Base-by-base conservation (phyloP, 805 yeast species). In the Saccharomycopsis fodiens region DNA sequence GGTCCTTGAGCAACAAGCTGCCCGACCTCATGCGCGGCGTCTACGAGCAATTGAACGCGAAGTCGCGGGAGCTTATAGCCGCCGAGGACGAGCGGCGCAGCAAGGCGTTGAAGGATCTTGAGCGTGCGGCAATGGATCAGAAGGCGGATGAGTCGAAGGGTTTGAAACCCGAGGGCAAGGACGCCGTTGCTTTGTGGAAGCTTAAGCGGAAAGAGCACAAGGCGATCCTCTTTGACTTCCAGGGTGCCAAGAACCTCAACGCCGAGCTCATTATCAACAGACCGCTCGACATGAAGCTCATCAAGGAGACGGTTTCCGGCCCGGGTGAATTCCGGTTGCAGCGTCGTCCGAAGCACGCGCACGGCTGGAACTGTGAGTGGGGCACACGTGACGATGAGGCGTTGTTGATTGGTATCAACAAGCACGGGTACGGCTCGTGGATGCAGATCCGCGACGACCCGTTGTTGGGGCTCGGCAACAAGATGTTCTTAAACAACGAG, bases 371-470 rank as follows among this genome's bases (percentile, higher is more conserved):
- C 43, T 85, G 95, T 56, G 79, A 78, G 23, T 93, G 99, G 99
- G 69, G 70, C 2, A 69, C 72, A 12, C 76, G 71, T 27, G 95
- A 93, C 59, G 99, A 93, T 61, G 84, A 88, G 42, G 84, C 79
- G 78, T 70, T 93, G 44, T 62, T 93, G 50, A 76, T 85, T 30
- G 99, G 99, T 52, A 84, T 91, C 19, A 74, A 76, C 58, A 88
- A 86, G 64, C 89, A 89, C 63, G 99, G 99, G 0, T 89, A 87
- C 62, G 97, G 97, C 15, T 81, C 96, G 1, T 93, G 98, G 98
- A 61, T 74, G 2, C 89, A 85, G 58, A 89, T 93, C 39, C 73
- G 98, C 59, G 99, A 93, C 65, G 98, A 93, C 64, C 97, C 98
- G 1, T 73, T 86, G 43, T 70, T 93, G 48, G 89, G 88, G 8